A percentile compares a stretch with the other conserved stretches of the same genome.
Conservation (phyloP, 345 rosid species). For the Eucalyptus marginata region DNA sequence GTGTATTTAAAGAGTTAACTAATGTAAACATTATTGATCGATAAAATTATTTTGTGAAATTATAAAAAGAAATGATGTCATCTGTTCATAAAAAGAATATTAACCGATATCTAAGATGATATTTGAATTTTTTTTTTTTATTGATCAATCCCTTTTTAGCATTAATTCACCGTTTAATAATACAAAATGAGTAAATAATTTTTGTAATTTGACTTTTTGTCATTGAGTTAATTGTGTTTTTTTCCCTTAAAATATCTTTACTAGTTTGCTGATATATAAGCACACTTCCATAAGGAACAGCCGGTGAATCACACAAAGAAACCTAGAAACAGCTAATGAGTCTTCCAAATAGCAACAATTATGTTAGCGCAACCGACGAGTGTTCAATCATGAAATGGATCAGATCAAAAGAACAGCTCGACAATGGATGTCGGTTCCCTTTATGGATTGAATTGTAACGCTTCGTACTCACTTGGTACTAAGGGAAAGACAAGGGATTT, state of each 20-base stretch:
- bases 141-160: background rate
- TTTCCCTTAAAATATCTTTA: background rate
- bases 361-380: rapidly evolving
- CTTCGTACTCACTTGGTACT: background rate
- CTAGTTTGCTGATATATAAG: background rate
- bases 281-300: background rate
- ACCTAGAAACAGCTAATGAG: background rate
- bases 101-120: background rate
- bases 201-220: background rate
- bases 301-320: background rate
- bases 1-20: background rate
- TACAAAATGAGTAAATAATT: background rate
- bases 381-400: background rate
- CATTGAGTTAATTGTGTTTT: no score
- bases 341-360: background rate
- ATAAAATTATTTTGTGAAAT: background rate
- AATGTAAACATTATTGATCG: background rate
- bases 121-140: background rate
- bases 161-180: background rate
- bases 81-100: background rate
- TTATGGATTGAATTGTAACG: background rate
- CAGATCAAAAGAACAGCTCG: background rate
- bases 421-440: background rate
- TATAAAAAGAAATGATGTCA: background rate
- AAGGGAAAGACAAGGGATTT: background rate